These are phyloP conservation scores for Pneumocystis oryctolagi DNA, from an alignment of 1,139 yeast genomes.

Conservation along the genomic window DNA sequence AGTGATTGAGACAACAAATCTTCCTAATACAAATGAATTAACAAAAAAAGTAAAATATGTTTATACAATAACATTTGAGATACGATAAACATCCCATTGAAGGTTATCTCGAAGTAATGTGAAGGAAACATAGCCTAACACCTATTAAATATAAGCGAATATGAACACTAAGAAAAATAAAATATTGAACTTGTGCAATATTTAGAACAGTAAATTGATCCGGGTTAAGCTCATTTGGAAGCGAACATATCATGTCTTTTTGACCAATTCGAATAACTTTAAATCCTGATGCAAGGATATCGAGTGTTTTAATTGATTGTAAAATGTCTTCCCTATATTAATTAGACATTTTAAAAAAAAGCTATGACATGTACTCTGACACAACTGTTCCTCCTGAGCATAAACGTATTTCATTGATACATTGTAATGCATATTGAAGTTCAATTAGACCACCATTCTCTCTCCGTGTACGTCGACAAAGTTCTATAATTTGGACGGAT, in stretches of 20 bases:
- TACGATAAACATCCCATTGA: conserved; percentile 52
- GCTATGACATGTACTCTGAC: not conserved
- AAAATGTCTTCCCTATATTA: conserved; percentile 31
- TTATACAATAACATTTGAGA: conserved; percentile 37
- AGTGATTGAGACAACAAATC: conserved; percentile 72
- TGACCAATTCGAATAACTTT: conserved; percentile 28
- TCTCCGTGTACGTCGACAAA: conserved; percentile 54
- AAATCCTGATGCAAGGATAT: conserved; percentile 34
- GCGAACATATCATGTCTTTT: conserved; percentile 32
- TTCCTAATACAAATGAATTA: conserved; percentile 22
- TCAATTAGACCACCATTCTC: conserved; percentile 70
- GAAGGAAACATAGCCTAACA: conserved; percentile 52
- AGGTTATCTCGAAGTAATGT: conserved; percentile 53
- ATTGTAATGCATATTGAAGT: conserved; percentile 39
- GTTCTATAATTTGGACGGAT: conserved; percentile 57
- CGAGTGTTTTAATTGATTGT: conserved; percentile 32
- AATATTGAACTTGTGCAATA: conserved; percentile 37
- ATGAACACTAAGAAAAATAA: not conserved
- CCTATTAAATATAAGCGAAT: conserved; percentile 14
- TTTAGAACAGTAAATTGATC: conserved; percentile 63
- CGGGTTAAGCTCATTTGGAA: conserved; percentile 37
- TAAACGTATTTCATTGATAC: conserved; percentile 16
- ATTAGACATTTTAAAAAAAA: not conserved
- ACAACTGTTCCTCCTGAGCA: conserved; percentile 22
- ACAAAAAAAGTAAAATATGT: not conserved